Conservation (phyloP, 345 rosid genomes). For the Eutrema heterophyllum region DNA sequence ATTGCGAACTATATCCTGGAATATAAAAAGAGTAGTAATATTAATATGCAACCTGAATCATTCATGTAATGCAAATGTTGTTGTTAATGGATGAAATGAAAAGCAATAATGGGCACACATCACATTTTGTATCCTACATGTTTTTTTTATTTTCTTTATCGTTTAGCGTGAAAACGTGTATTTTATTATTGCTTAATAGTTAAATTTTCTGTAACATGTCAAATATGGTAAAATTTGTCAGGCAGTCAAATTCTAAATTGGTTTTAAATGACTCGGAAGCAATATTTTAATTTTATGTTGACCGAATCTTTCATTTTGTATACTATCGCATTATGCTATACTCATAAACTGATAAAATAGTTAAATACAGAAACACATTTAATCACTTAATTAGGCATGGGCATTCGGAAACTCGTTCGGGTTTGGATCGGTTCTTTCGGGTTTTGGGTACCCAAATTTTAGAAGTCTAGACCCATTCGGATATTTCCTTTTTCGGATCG, state of each 20-base stretch:
- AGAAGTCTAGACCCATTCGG: too few species aligned
- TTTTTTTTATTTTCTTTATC: background rate
- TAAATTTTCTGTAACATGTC: background rate
- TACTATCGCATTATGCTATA: background rate
- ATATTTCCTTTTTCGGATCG: too few species aligned
- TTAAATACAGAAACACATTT: background rate
- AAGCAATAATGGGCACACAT: conserved; percentile 9
- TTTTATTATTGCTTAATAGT: background rate
- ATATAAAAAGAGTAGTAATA: background rate
- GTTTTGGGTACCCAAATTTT: too few species aligned
- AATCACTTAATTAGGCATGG: background rate
- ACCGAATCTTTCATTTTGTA: conserved; percentile 2
- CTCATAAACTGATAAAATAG: background rate
- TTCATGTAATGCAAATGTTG: background rate
- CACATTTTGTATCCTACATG: background rate
- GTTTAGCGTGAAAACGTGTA: conserved; percentile 4
- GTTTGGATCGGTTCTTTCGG: too few species aligned
- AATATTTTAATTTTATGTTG: background rate
- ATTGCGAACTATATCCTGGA: background rate
- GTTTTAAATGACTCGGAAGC: background rate
- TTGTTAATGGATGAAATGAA: background rate
- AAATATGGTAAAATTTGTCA: background rate
- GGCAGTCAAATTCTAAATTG: background rate
- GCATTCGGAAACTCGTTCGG: too few species aligned
- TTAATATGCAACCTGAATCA: background rate